Evolutionary conservation across 2,329 filamentous ascomycete species (phyloP).

Genomic region (Phialophora tarda): DNA sequence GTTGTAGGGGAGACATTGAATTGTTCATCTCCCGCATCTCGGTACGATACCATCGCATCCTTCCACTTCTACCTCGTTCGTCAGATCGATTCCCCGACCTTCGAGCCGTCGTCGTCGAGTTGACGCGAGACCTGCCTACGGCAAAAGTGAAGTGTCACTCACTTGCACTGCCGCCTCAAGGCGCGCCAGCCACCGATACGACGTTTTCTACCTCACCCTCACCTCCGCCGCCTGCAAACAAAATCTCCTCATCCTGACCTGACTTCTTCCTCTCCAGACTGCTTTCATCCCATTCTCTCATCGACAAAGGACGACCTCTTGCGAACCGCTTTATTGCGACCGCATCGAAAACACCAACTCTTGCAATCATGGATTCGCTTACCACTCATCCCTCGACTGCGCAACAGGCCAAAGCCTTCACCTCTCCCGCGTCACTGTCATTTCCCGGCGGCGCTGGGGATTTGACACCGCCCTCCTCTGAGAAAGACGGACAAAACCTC

Average conservation of each 20-base stretch:
- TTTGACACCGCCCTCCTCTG: conserved; percentile 77
- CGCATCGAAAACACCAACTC: conserved; percentile 38
- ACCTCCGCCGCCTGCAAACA: conserved; percentile 4
- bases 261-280: conserved; percentile 39
- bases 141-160: conserved; percentile 18
- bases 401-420: conserved; percentile 93
- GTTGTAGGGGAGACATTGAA: conserved; percentile 87
- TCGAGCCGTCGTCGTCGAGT: conserved; percentile 29
- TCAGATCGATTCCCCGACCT: conserved; percentile 16
- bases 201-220: conserved; percentile 22
- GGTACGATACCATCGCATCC: conserved; percentile 50
- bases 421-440: conserved; percentile 86
- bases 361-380: conserved; percentile 75
- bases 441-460: conserved; percentile 86
- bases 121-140: conserved; percentile 25
- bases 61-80: conserved; percentile 26
- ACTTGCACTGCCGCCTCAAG: conserved; percentile 26
- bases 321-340: conserved; percentile 41
- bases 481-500: conserved; percentile 65
- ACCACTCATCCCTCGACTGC: conserved; percentile 91
- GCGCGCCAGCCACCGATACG: conserved; percentile 25
- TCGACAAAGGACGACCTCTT: conserved; percentile 29
- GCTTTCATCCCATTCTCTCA: conserved; percentile 36
- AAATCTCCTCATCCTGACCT: conserved; percentile 25
- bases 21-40: conserved; percentile 90